phyloP scores from a whole-genome alignment of 75 land plant genomes.

The Selaginella moellendorffii region DNA sequence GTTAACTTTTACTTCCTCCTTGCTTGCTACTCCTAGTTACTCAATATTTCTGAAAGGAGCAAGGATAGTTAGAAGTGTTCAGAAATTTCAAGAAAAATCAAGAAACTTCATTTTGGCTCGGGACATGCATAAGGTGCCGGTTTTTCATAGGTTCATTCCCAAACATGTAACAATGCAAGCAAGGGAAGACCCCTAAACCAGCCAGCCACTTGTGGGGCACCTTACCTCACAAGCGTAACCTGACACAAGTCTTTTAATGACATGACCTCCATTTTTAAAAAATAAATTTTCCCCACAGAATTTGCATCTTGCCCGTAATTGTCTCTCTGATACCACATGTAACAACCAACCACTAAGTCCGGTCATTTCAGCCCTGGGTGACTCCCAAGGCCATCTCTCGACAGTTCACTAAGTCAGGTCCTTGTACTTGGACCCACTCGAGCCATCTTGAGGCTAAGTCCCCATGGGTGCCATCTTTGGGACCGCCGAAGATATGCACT shows the following conservation, averaged over 20 bases:
- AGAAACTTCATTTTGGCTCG: too few relatives aligned
- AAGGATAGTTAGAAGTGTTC: neutral
- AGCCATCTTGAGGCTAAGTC: neutral
- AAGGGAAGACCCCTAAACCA: too few relatives aligned
- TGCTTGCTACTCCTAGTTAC: neutral
- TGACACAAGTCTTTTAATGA: neutral
- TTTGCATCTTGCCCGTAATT: neutral
- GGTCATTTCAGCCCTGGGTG: neutral
- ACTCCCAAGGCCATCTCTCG: neutral
- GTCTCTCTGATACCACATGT: neutral
- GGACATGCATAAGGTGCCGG: too few relatives aligned
- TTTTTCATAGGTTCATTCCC: too few relatives aligned
- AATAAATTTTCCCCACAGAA: neutral
- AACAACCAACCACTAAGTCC: neutral
- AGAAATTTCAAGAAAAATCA: too few relatives aligned
- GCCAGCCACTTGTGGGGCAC: neutral
- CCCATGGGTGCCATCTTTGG: too few relatives aligned
- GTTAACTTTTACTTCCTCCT: neutral
- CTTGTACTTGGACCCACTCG: neutral
- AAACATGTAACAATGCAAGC: too few relatives aligned
- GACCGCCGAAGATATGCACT: too few relatives aligned
- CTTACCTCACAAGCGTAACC: neutral
- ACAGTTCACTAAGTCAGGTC: too few relatives aligned
- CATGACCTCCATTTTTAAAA: neutral
- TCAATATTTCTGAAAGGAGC: neutral